Base-by-base conservation (phyloP, 306 rosid species). In the Bauhinia variegata region DNA sequence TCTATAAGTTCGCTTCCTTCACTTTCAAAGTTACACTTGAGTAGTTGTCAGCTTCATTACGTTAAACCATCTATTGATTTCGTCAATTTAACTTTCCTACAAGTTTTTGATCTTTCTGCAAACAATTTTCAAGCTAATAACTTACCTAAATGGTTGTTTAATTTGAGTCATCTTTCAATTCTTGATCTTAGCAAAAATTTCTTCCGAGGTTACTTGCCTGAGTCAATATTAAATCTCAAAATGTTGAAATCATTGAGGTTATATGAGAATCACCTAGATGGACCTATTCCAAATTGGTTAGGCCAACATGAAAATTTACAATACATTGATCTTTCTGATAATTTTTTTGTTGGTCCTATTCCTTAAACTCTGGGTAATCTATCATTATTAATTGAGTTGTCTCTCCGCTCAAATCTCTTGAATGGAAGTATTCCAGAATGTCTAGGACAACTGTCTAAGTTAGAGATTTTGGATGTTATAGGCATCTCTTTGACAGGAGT, bases 31-130 rank as follows among this genome's bases (percentile, higher is more conserved):
- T 17, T 82, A 15, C 52, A 30, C 36, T 30, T 82, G 19, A 1
- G 19, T 0, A 0, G 0, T 55, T 82, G 83, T 56, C 3, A n/a
- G 1, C 80, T 82, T 37, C 41, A 58, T 46, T 44, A 50, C 31
- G 8, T 82, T 14, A 67, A 67, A 51, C 75, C 43, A 9, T 41
- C 55, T 43, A 58, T 78, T 60, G 63, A 44, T 4, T 71, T 5
- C 30, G 63, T 77, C 12, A 78, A 82, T 70, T 74, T 77, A 15
- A 61, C 75, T 15, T 74, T 80, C 11, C 83, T 82, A 28, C 1
- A 18, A 19, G 72, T 69, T 44, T 41, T 82, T 6, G 47, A 52
- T 63, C n/a, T 71, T 1, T 48, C 68, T 2, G 0, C 0, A 0
- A 79, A 82, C 11, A 3, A 1, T 11, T 68, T 79, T 5, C 13